These are phyloP conservation scores for Camelina neglecta DNA, from an alignment of 345 rosid species.

Conservation along the genomic window DNA sequence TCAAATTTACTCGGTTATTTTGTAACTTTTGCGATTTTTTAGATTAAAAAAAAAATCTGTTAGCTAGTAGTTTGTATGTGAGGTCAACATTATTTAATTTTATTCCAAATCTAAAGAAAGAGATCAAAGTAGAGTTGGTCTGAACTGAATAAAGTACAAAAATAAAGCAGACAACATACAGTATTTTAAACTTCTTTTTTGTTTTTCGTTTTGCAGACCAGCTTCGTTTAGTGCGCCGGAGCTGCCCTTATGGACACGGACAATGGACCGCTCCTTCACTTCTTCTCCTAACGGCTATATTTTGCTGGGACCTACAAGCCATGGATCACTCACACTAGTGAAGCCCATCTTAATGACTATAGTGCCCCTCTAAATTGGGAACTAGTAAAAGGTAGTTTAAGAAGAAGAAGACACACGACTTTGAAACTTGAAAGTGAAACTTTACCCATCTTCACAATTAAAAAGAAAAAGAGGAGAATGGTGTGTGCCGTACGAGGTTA, in stretches of 20 bases:
- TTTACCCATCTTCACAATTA: background rate
- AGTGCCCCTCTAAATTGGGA: background rate
- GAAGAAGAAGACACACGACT: conserved; percentile 22
- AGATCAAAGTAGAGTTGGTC: conserved; percentile 5
- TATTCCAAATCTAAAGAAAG: conserved; percentile 10
- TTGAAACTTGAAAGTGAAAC: conserved; percentile 28
- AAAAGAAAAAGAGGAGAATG: background rate
- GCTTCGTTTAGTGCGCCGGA: conserved; percentile 42
- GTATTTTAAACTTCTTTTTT: background rate
- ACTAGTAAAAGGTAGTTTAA: conserved; percentile 7
- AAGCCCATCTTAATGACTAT: conserved; percentile 4
- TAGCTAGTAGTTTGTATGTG: background rate
- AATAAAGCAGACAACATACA: conserved; percentile 13
- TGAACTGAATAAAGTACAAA: conserved; percentile 4
- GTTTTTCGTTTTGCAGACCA: conserved; percentile 9
- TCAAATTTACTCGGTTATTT: conserved; percentile 6
- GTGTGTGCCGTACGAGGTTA: conserved; percentile 44
- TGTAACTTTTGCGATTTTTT: background rate
- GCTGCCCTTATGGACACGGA: conserved; percentile 18
- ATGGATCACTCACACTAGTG: conserved; percentile 11
- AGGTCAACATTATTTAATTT: background rate
- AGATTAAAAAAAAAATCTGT: background rate
- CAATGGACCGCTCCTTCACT: conserved; percentile 38
- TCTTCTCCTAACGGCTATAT: conserved; percentile 40
- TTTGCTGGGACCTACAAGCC: conserved; percentile 33